These are phyloP conservation scores for Thuidium tamariscinum DNA, from an alignment of 225 moss, liverwort and hornwort genomes.

Conservation along the genomic window DNA sequence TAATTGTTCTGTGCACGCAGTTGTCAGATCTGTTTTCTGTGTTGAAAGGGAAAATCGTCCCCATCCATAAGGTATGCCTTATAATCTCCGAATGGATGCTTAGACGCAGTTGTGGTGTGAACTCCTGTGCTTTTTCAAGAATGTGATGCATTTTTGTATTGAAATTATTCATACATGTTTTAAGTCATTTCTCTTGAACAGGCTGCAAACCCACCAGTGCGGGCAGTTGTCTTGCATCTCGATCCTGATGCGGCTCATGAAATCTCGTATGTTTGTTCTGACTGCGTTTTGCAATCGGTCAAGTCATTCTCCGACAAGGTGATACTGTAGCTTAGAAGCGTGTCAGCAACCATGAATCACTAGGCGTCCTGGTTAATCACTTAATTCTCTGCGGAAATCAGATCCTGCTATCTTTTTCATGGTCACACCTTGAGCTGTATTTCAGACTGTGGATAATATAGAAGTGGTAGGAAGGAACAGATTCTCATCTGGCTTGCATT, in stretches of 20 bases:
- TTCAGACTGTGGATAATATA: not conserved
- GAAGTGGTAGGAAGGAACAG: not conserved
- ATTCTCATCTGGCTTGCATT: not conserved
- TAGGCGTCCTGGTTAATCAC: not conserved
- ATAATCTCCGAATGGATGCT: not conserved
- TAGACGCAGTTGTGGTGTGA: not conserved
- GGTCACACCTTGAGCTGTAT: not conserved
- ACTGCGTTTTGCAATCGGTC: not conserved
- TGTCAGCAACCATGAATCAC: not conserved
- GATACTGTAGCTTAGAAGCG: not conserved
- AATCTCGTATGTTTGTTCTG: conserved; percentile 48
- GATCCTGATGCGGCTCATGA: conserved; percentile 43
- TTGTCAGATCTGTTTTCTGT: conserved; percentile 70
- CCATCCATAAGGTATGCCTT: conserved; percentile 50
- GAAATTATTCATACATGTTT: not conserved
- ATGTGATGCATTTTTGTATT: not conserved
- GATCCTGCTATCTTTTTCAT: not conserved
- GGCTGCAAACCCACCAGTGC: conserved; percentile 78
- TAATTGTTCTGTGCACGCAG: conserved; percentile 23
- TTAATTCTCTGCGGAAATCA: not conserved
- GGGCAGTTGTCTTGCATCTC: conserved; percentile 70
- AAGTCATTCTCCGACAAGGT: not conserved
- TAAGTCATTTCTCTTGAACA: conserved; percentile 11
- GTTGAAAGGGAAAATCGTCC: conserved; percentile 39
- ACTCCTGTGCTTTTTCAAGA: not conserved